Base-by-base conservation (phyloP, 2,329 filamentous ascomycete genomes). In the Penicillium sp. region DNA sequence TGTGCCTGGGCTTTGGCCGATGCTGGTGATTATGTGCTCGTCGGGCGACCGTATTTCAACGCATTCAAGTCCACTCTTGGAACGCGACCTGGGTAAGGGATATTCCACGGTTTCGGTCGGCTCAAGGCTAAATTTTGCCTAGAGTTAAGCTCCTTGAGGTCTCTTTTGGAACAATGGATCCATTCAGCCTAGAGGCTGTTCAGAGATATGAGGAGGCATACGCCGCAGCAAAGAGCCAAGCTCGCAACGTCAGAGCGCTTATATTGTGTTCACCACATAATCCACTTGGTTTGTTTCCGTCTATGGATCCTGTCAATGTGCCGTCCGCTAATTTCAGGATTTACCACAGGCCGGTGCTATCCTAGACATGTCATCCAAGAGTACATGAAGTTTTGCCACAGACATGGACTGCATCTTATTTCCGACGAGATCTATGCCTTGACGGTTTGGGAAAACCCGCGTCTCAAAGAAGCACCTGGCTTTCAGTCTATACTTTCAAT, bases 221-320 rank as follows among this genome's bases (percentile, higher is more conserved):
- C 5, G 62, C 73, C n/a, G 64, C 67, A 3, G 70, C 72, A 31
- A 61, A 64, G 7, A 57, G 66, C 5, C 51, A 62, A 13, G 78
- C 78, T 1, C 60, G 68, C 10, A 69, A 64, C 21, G 68, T 81
- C 16, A 70, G 72, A 14, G 79, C 72, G 0, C 56, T 83, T 18
- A 70, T 82, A 42, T 65, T 82, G 7, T 77, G 76, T 53, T 72
- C 79, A 31, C 78, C 78, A 2, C 76, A 80, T 53, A 81, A 81
- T 56, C 79, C 79, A 0, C 68, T 81, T 3, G 79, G 79, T 48
- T 50, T 10, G 34, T 40, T 41, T 22, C 11, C 16, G 4, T 27
- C 11, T 27, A 8, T 8, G 24, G 24, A 13, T 18, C 14, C n/a
- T 34, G 21, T 13, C 18, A 10, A 13, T 16, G 16, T 34, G 13